Evolutionary conservation across 306 rosid genomes (phyloP).

Genomic region (Prunus mongolica): DNA sequence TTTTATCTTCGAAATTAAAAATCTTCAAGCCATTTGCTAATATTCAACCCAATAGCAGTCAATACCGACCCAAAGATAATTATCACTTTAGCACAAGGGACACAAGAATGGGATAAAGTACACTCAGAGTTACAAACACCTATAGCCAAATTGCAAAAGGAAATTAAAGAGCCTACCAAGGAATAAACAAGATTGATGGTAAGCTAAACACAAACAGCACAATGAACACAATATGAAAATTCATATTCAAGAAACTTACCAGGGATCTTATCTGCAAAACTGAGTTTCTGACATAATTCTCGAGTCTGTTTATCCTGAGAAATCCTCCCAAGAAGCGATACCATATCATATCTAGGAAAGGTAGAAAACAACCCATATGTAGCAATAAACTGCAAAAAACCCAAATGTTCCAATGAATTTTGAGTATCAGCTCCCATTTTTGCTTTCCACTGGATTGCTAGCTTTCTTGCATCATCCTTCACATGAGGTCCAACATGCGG

Average conservation of each 20-base stretch:
- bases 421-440: slow-evolving; percentile 21
- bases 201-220: not conserved
- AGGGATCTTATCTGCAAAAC: slow-evolving; percentile 37
- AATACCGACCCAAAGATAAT: not conserved
- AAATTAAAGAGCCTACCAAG: not conserved
- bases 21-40: not conserved
- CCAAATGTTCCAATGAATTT: slow-evolving; percentile 39
- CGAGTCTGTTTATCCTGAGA: slow-evolving; percentile 38
- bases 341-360: slow-evolving; percentile 34
- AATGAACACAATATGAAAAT: not conserved
- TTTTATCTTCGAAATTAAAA: not conserved
- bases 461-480: slow-evolving; percentile 42
- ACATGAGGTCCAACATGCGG: slow-evolving; percentile 36
- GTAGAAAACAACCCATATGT: slow-evolving; percentile 39
- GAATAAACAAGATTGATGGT: not conserved
- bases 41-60: not conserved
- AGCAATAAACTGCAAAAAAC: slow-evolving; percentile 45
- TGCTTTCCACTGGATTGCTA: slow-evolving; percentile 44
- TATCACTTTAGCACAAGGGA: not conserved
- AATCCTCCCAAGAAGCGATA: slow-evolving; percentile 39
- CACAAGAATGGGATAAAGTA: not conserved
- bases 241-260: slow-evolving; percentile 37
- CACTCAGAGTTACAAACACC: not conserved
- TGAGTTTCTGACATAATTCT: slow-evolving; percentile 30
- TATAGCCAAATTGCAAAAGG: not conserved